Evolutionary conservation across 2,329 filamentous ascomycete genomes (phyloP).

Genomic region (Ophiocordyceps unilateralis): DNA sequence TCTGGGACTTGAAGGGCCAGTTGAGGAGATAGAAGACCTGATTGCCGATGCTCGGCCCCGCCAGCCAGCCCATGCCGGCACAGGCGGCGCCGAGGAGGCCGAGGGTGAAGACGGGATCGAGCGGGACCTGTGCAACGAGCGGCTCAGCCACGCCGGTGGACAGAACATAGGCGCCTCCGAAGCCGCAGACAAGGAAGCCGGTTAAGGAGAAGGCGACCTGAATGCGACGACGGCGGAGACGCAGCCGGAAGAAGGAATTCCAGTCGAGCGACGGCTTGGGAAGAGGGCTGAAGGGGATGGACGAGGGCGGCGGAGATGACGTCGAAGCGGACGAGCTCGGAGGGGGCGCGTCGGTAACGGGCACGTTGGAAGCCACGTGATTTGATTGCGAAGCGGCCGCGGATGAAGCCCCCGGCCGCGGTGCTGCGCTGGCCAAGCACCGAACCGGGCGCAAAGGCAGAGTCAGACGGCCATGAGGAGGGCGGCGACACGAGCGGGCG

Average conservation of each 20-base stretch:
- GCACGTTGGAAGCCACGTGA: too few relatives aligned
- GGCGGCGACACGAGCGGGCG: not conserved
- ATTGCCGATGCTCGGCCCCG: conserved; percentile 69
- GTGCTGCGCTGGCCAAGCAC: too few relatives aligned
- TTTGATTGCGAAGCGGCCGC: too few relatives aligned
- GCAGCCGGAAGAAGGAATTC: conserved; percentile 85
- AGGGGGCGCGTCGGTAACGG: too few relatives aligned
- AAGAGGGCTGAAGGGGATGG: not conserved
- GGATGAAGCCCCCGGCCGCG: too few relatives aligned
- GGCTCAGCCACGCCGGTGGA: conserved; percentile 56
- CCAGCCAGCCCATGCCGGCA: conserved; percentile 71
- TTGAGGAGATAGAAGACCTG: conserved; percentile 64
- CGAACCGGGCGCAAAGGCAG: too few relatives aligned
- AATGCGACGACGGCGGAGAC: conserved; percentile 68
- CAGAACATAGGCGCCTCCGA: conserved; percentile 46
- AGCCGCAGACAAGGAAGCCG: conserved; percentile 44
- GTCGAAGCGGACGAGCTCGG: not conserved
- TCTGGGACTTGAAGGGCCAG: conserved; percentile 50
- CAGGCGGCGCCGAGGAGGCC: conserved; percentile 64
- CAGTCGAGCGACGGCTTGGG: conserved; percentile 41
- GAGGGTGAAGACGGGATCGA: conserved; percentile 77
- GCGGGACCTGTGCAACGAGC: conserved; percentile 52
- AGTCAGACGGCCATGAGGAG: not conserved
- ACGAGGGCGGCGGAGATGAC: not conserved
- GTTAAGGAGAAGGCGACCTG: conserved; percentile 62